Conservation (phyloP, 345 rosid genomes). For the Brassica cretica region DNA sequence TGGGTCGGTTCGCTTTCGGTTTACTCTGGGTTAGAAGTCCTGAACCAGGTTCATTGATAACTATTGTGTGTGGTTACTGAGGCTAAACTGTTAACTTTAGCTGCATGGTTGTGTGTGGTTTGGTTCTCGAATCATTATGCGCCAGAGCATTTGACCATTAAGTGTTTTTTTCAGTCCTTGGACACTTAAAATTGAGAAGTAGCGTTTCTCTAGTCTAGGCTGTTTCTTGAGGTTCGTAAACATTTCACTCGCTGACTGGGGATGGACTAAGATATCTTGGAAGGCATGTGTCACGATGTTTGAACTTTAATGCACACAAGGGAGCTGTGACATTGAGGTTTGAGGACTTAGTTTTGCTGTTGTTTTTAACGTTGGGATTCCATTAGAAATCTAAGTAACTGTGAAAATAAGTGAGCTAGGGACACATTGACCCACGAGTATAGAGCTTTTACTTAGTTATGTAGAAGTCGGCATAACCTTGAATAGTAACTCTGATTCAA, state of each 20-base stretch:
- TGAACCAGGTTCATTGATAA: neutral
- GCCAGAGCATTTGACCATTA: neutral
- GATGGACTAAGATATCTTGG: neutral
- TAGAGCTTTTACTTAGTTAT: neutral
- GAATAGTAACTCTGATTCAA: slow-evolving; percentile 25
- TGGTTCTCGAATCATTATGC: neutral
- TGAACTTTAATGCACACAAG: neutral
- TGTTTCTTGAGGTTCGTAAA: neutral
- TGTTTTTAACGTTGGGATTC: neutral
- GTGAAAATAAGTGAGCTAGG: neutral
- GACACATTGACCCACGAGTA: neutral
- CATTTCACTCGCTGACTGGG: neutral
- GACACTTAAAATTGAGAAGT: neutral
- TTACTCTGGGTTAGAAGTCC: neutral
- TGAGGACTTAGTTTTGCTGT: neutral
- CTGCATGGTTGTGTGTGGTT: neutral
- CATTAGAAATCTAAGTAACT: neutral
- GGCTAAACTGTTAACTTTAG: neutral
- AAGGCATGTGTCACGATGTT: neutral
- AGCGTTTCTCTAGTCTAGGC: neutral
- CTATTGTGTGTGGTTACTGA: neutral
- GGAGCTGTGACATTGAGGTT: neutral
- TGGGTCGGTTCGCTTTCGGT: neutral
- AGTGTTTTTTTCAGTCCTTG: neutral
- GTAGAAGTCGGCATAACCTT: slow-evolving; percentile 21